Evolutionary conservation across 345 rosid species (phyloP), one percentile per base, ranked within the genome.

Genomic region (Turritis glabra): DNA sequence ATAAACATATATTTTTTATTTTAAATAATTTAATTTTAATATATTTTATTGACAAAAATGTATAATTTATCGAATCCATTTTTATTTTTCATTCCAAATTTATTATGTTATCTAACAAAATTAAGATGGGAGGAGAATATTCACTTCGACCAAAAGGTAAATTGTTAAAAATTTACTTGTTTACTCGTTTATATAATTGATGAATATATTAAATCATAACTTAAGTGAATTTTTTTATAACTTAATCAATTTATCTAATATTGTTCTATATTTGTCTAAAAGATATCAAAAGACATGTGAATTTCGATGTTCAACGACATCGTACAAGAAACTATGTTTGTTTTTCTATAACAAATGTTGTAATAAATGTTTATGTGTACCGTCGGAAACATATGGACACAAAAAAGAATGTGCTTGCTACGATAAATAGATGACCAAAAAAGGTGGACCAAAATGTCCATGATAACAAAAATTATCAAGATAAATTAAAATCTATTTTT

Each of bases 341-440:
- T 30, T 54, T 19, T 79, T 32, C 25, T 84, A 85, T 69, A 79
- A 63, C 55, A 21, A 46, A 2, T 84, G 85, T 70, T 84, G 87
- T 58, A 14, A 8, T 1, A 77, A 56, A 59, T 84, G 83, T 72
- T 61, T 81, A 22, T 81, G 83, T 41, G 85, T 81, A 5, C 86
- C 86, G 0, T 77, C 85, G 0, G 85, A 83, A 22, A 76, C 80
- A 1, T 84, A 79, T 65, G 83, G 87, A 14, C 47, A 80, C 67
- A 82, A 75, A 70, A 74, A 82, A 44, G 87, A 77, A 41, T 75
- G 87, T 18, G 69, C 79, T 47, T 80, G 87, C n/a, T 82, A 82
- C 3, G 38, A 64, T 13, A 69, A 82, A n/a, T 56, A 50, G 83
- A 80, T 3, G 41, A 79, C 76, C 26, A 19, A 80, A n/a, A 13